Conservation (phyloP, 1,139 yeast species). For the Lodderomyces oxycetoniae region DNA sequence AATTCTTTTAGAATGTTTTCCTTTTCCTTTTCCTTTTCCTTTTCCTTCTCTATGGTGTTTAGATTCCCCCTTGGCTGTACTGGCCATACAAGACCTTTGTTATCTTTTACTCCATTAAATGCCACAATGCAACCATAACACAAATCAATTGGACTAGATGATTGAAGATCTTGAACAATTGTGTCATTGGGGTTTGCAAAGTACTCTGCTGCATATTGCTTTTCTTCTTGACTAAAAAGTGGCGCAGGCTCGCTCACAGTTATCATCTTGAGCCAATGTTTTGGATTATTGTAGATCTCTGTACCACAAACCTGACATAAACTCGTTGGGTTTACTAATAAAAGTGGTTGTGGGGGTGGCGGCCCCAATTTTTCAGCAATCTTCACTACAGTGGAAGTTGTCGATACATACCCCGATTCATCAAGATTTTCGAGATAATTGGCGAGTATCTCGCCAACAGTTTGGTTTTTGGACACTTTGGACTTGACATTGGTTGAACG, state of each 20-base stretch:
- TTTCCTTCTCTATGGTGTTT: slow-evolving; percentile 10
- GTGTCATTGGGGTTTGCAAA: slow-evolving; percentile 7
- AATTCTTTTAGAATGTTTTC: slow-evolving; percentile 45
- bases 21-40: slow-evolving; percentile 19
- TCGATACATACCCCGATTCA: slow-evolving; percentile 74
- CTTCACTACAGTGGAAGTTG: slow-evolving; percentile 88
- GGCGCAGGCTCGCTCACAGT: slow-evolving; percentile 62
- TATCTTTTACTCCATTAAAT: slow-evolving; percentile 39
- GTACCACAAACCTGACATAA: slow-evolving; percentile 52
- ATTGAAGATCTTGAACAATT: not conserved
- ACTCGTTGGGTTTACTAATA: slow-evolving; percentile 12
- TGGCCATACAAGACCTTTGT: slow-evolving; percentile 51
- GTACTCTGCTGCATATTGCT: slow-evolving; percentile 27
- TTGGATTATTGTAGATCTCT: slow-evolving; percentile 51
- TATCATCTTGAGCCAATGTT: slow-evolving; percentile 66
- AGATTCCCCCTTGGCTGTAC: slow-evolving; percentile 15
- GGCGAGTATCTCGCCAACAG: slow-evolving; percentile 73
- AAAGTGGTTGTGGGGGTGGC: slow-evolving; percentile 33
- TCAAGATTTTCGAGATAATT: slow-evolving; percentile 74
- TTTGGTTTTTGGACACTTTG: slow-evolving; percentile 57
- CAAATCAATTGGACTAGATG: slow-evolving; percentile 26
- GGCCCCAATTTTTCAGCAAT: slow-evolving; percentile 77
- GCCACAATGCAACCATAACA: slow-evolving; percentile 81
- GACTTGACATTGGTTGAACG: slow-evolving; percentile 23
- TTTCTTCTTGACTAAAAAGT: slow-evolving; percentile 46